These are phyloP conservation scores for Triticum timopheevii DNA, from an alignment of 176 grass and related monocot species.

Conservation along the genomic window DNA sequence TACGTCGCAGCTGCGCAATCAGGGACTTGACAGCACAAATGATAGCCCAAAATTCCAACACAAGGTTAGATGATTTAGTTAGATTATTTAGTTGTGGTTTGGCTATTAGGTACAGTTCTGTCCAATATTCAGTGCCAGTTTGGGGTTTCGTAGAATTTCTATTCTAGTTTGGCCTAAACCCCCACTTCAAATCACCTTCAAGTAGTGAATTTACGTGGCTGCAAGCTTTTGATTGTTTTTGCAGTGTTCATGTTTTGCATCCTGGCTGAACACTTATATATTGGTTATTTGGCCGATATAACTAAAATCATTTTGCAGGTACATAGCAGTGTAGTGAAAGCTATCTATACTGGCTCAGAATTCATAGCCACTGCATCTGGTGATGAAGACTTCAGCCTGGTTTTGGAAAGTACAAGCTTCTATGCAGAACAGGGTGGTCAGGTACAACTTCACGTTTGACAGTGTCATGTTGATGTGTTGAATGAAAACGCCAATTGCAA, in stretches of 20 bases:
- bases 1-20: slow-evolving; percentile 63
- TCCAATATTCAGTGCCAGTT: slow-evolving; percentile 1
- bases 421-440: slow-evolving; percentile 99
- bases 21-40: slow-evolving; percentile 69
- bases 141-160: neutral
- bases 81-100: slow-evolving; percentile 16
- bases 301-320: slow-evolving; percentile 53
- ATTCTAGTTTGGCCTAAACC: neutral
- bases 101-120: neutral
- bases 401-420: slow-evolving; percentile 97
- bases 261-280: neutral
- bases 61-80: slow-evolving; percentile 71
- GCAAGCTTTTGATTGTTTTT: neutral
- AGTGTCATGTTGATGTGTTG: slow-evolving; percentile 8
- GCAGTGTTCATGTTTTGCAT: neutral
- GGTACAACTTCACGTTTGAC: slow-evolving; percentile 41
- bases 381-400: slow-evolving; percentile 63
- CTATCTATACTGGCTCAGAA: slow-evolving; percentile 84
- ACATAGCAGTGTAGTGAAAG: slow-evolving; percentile 81
- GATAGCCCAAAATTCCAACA: slow-evolving; percentile 80
- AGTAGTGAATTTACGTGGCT: neutral
- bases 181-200: neutral
- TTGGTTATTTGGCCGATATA: slow-evolving; percentile 31
- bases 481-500: neutral
- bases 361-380: slow-evolving; percentile 49